A percentile compares a stretch with the other conserved stretches of the same genome.
Conservation (phyloP, 768 basidiomycete species). For the Pholiota molesta region DNA sequence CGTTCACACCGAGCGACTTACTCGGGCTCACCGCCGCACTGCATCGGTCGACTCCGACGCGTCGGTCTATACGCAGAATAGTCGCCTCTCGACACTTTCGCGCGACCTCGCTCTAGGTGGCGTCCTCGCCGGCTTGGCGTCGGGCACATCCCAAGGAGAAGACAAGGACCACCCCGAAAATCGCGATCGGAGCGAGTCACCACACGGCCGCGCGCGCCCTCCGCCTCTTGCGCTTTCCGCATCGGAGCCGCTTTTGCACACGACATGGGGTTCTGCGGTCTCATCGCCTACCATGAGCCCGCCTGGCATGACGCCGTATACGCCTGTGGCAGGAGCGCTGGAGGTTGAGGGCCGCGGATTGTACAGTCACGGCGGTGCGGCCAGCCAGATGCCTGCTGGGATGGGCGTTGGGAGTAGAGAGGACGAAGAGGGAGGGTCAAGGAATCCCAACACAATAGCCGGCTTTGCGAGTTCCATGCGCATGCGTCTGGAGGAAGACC, state of each 20-base stretch:
- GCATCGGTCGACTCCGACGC: conserved; percentile 35
- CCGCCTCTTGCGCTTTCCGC: conserved; percentile 30
- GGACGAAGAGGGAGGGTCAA: conserved; percentile 17
- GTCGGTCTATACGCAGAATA: conserved; percentile 38
- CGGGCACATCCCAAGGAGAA: not conserved
- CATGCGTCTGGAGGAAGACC: conserved; percentile 36
- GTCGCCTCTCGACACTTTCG: conserved; percentile 24
- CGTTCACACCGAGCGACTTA: not conserved
- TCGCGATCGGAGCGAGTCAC: too few species aligned
- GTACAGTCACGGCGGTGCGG: not conserved
- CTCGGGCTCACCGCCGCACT: conserved; percentile 12
- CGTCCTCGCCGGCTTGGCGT: conserved; percentile 1
- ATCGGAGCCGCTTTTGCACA: conserved; percentile 39
- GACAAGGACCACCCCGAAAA: conserved; percentile 3
- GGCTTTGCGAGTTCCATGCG: conserved; percentile 42
- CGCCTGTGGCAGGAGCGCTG: conserved; percentile 16
- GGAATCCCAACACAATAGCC: conserved; percentile 21
- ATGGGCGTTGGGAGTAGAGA: conserved; percentile 7
- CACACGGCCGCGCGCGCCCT: conserved; percentile 19
- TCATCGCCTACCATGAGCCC: conserved; percentile 26
- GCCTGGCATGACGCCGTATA: conserved; percentile 13
- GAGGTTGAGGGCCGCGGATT: conserved; percentile 3
- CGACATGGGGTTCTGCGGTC: conserved; percentile 40
- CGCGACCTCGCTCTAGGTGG: conserved; percentile 12
- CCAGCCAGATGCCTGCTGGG: conserved; percentile 10